A percentile compares a stretch with the other conserved stretches of the same genome.
Evolutionary conservation across 1,284 basidiomycete species (phyloP).

Genomic region (Waitea zeae): DNA sequence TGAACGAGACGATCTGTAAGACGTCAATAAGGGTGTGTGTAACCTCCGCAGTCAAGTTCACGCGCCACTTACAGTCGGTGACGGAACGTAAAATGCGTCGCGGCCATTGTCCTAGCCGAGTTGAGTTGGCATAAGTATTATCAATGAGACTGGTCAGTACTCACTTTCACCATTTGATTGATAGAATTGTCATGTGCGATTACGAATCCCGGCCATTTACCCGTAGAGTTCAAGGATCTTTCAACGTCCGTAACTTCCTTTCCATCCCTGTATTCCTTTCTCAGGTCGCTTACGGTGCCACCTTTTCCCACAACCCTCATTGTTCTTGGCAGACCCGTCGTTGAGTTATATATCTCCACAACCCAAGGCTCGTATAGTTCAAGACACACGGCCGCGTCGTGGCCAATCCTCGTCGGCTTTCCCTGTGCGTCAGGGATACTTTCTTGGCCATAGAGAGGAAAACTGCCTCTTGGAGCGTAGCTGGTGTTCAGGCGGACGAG

Average conservation of each 20-base stretch:
- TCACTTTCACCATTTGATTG: slow-evolving; percentile 18
- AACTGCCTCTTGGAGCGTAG: slow-evolving; percentile 18
- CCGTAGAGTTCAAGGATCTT: slow-evolving; percentile 16
- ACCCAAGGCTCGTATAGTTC: slow-evolving; percentile 24
- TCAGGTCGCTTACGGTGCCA: slow-evolving; percentile 7
- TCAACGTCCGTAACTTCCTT: too few relatives aligned
- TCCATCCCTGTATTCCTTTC: slow-evolving; percentile 9
- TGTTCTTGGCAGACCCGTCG: slow-evolving; percentile 13
- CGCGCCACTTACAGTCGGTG: slow-evolving; percentile 15
- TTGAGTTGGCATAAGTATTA: background rate
- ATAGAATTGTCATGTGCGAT: slow-evolving; percentile 20
- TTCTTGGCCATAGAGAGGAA: slow-evolving; percentile 12
- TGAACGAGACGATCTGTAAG: slow-evolving; percentile 18
- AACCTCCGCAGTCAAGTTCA: background rate
- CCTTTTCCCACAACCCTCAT: slow-evolving; percentile 14
- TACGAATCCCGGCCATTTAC: slow-evolving; percentile 12
- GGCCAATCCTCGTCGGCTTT: too few relatives aligned
- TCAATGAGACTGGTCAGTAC: background rate
- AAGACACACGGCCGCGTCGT: slow-evolving; percentile 22
- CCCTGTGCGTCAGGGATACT: too few relatives aligned
- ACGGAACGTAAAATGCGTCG: slow-evolving; percentile 20
- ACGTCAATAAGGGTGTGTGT: background rate
- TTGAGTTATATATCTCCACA: slow-evolving; percentile 20
- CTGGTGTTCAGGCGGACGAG: slow-evolving; percentile 22
- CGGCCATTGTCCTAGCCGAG: slow-evolving; percentile 16